Conservation (phyloP, 1,284 basidiomycete species). For the Porphyrellus sp. region DNA sequence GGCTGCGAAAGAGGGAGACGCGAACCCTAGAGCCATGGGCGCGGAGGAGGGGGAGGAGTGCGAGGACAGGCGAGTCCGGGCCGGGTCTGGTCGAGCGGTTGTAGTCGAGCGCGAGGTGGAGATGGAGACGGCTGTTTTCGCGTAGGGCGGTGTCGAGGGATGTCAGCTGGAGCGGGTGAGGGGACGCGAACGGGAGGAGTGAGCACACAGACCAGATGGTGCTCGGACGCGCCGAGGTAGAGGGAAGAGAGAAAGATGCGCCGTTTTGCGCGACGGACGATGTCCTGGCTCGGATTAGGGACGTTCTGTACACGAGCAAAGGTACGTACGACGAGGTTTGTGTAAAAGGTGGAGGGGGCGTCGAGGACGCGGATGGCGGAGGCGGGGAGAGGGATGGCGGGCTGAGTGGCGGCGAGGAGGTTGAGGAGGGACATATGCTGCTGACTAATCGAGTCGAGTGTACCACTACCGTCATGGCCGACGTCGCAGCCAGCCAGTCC, state of each 20-base stretch:
- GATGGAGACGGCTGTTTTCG: slow-evolving; percentile 58
- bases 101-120: slow-evolving; percentile 82
- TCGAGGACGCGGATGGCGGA: slow-evolving; percentile 38
- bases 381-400: slow-evolving; percentile 38
- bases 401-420: slow-evolving; percentile 38
- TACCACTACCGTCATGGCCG: background rate
- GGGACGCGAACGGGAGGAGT: background rate
- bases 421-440: slow-evolving; percentile 20
- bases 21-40: slow-evolving; percentile 75
- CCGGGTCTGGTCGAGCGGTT: slow-evolving; percentile 90
- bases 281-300: slow-evolving; percentile 45
- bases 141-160: slow-evolving; percentile 60
- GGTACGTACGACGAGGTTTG: slow-evolving; percentile 37
- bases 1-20: slow-evolving; percentile 81
- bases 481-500: background rate
- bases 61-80: slow-evolving; percentile 66
- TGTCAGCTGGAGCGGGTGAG: slow-evolving; percentile 51
- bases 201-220: slow-evolving; percentile 53
- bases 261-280: slow-evolving; percentile 68
- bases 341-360: slow-evolving; percentile 40
- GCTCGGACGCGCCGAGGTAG: slow-evolving; percentile 74
- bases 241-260: slow-evolving; percentile 86
- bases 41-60: slow-evolving; percentile 70
- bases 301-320: fast-evolving
- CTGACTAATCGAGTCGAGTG: slow-evolving; percentile 16